Percentiles rank a stretch among this genome's conserved stretches.
These are phyloP conservation scores for Fraxinus floribunda DNA, from an alignment of 305 asterid species.

Conservation along the genomic window DNA sequence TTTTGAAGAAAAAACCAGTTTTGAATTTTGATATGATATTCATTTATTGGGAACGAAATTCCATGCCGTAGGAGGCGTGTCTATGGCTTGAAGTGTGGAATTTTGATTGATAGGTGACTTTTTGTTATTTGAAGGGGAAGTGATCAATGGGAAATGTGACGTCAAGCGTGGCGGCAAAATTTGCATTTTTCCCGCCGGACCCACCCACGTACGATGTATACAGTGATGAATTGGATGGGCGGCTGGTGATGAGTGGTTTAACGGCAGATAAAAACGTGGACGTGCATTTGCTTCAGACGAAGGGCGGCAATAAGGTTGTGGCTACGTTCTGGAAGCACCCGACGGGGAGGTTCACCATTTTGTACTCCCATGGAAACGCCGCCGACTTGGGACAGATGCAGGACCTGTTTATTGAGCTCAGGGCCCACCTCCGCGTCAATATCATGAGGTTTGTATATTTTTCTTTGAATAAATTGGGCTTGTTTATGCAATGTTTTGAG, in stretches of 20 bases:
- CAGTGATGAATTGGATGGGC: constrained; percentile 59
- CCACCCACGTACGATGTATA: constrained; percentile 89
- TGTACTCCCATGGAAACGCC: constrained; percentile 96
- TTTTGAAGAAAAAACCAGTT: neutral
- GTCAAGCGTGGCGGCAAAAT: constrained; percentile 86
- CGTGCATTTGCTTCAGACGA: constrained; percentile 77
- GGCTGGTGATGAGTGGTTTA: constrained; percentile 67
- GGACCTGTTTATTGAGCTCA: constrained; percentile 89
- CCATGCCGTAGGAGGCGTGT: constrained; percentile 15
- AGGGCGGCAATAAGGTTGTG: constrained; percentile 72
- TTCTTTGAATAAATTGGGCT: constrained; percentile 3
- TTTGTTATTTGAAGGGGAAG: constrained; percentile 13
- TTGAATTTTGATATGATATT: neutral
- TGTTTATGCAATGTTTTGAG: constrained; percentile 23
- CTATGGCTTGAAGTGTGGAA: constrained; percentile 14
- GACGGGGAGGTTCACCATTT: constrained; percentile 54
- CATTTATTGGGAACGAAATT: constrained; percentile 8
- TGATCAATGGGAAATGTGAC: constrained; percentile 88
- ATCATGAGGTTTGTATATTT: constrained; percentile 63
- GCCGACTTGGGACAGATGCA: constrained; percentile 98
- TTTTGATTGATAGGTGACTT: constrained; percentile 23
- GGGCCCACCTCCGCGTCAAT: constrained; percentile 96
- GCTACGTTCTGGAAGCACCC: constrained; percentile 96
- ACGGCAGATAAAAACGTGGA: constrained; percentile 81
- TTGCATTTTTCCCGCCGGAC: constrained; percentile 95